A percentile compares a stretch with the other conserved stretches of the same genome.
phyloP scores from a whole-genome alignment of 192 early-diverging fungal genomes.

The Linnemannia zychae region DNA sequence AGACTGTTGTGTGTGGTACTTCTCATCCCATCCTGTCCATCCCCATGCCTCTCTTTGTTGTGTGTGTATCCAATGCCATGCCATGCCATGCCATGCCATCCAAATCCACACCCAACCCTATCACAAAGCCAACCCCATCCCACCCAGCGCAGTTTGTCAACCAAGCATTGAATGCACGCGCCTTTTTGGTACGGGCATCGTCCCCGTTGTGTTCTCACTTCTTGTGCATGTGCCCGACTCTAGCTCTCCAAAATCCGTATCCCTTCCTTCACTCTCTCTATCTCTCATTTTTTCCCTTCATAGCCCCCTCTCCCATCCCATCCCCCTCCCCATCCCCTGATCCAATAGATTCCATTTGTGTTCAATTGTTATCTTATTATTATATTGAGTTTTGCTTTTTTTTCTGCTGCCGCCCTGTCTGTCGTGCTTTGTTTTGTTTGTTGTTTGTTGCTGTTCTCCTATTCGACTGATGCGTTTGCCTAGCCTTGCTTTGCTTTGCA shows the following conservation, averaged over 20 bases:
- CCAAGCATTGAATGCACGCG: neutral
- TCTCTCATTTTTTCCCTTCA: too few relatives aligned
- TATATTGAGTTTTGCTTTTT: too few relatives aligned
- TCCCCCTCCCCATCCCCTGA: conserved; percentile 1
- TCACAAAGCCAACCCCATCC: too few relatives aligned
- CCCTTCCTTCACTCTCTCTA: too few relatives aligned
- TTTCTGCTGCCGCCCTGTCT: too few relatives aligned
- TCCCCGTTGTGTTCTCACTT: neutral
- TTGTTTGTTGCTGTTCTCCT: neutral
- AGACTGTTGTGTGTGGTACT: neutral
- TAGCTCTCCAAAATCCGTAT: neutral
- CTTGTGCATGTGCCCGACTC: neutral
- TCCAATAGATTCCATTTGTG: neutral
- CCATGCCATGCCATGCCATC: too few relatives aligned
- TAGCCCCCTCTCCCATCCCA: neutral
- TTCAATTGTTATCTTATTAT: conserved; percentile 4
- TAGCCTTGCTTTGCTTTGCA: neutral
- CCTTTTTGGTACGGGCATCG: neutral
- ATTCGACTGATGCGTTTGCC: neutral
- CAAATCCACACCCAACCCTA: too few relatives aligned
- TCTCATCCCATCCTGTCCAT: neutral
- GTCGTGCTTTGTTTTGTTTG: neutral
- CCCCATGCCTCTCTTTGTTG: neutral
- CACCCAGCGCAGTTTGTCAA: neutral
- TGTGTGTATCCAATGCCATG: neutral